Evolutionary conservation across 306 rosid genomes (phyloP), one percentile per base, ranked within the genome.

Genomic region (Castanea sativa): DNA sequence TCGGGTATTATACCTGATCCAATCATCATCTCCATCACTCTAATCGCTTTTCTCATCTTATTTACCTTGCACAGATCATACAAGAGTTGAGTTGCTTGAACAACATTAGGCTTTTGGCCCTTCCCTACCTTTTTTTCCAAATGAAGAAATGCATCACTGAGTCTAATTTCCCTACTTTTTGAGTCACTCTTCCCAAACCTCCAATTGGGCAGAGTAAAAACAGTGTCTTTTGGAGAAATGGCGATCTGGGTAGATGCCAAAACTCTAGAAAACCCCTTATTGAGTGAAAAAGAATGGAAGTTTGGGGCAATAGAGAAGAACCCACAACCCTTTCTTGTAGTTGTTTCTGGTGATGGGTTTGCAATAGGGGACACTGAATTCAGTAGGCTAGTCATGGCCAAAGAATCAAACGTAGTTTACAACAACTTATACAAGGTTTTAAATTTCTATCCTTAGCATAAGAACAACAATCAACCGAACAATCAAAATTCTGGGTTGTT

Each of bases 21-120:
- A 53, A 92, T 80, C 91, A 90, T 91, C 88, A 90, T 86, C 84
- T 95, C 98, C 91, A 95, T 91, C 30, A 95, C 88, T 73, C 82
- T 84, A 65, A 90, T 82, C 13, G 97, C 90, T 71, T 83, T 91
- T 58, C 91, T 89, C 74, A 86, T 69, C 90, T 92, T 91, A 80
- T 84, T 85, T 0, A 67, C 81, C 82, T 86, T 91, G 81, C 98
- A 92, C 49, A 95, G 94, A 85, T 95, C 98, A 85, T 92, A 91
- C 79, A 92, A 63, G 6, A 95, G 88, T 83, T 90, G 98, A 74
- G 99, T 92, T 53, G 92, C 92, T 75, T 89, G 98, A 64, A 57
- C 76, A 11, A 82, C 88, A 68, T 91, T 91, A 83, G 98, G 99
- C 84, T 89, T 92, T 41, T 82, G 91, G 81, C 96, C 97, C 83